Base-by-base conservation (phyloP, 176 grass and related monocot species). In the Pontederia crassipes region DNA sequence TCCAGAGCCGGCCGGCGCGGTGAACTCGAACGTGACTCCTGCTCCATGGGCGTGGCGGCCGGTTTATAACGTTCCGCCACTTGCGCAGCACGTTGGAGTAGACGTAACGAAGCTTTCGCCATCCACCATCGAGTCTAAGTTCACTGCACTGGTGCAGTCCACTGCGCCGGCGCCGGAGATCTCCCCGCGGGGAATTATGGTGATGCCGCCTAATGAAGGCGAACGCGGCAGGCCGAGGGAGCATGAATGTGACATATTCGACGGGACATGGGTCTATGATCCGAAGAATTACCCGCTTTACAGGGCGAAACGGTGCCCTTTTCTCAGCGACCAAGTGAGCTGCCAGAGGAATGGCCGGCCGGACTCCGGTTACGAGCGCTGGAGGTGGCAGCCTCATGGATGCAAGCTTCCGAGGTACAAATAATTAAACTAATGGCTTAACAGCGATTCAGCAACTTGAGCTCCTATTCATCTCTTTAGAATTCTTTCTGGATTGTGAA, bases 261-360 rank as follows among this genome's bases (percentile, higher is more conserved):
- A 82, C 27, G 81, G 86, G 26, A 20, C 12, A 12, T 89, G 86
- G 86, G 78, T 76, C 59, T 75, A 16, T 40, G 75, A 85, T 46
- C 46, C 57, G 51, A 55, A 17, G 17, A 3, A 13, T 28, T 79
- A 81, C 72, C 86, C 86, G 24, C 64, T 89, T 45, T 89, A 85
- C 75, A 28, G 60, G 17, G 64, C 72, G 17, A 71, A 72, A 4
- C 59, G 75, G 72, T 89, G 86, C 62, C 78, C 86, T 13, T 85
- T 89, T 60, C 75, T 85, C 58, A 76, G 78, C 59, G 78, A 62
- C 72, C 86, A 89, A 67, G 86, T 85, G 46, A 66, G 68, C 46
- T 89, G 86, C 82, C 82, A 54, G 68, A 68, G 68, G 59, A 85
- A 79, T 62, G 86, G 81, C 20, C 70, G 82, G 26, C 72, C 82